phyloP scores from a whole-genome alignment of 2,329 filamentous ascomycete genomes.

The Mollisia scopiformis region DNA sequence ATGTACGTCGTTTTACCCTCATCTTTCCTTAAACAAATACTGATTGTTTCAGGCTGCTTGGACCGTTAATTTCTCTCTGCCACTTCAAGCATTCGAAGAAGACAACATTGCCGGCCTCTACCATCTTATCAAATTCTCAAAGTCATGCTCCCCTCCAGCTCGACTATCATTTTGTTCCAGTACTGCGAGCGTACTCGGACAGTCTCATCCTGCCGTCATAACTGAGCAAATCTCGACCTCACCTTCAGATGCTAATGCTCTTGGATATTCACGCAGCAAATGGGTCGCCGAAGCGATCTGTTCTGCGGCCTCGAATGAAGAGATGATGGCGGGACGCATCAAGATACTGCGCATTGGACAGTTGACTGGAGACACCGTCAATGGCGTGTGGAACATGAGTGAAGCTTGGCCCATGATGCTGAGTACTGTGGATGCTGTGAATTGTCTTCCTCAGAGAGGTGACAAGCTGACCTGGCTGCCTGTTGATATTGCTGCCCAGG shows the following conservation, averaged over 20 bases:
- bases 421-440: conserved; percentile 41
- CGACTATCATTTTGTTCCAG: conserved; percentile 55
- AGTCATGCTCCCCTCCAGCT: conserved; percentile 26
- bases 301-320: conserved; percentile 37
- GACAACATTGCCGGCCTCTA: conserved; percentile 53
- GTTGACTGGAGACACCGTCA: conserved; percentile 45
- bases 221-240: conserved; percentile 45
- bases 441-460: conserved; percentile 44
- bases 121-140: conserved; percentile 51
- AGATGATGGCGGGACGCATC: conserved; percentile 16
- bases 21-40: neutral
- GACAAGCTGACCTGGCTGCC: conserved; percentile 49
- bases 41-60: conserved; percentile 47
- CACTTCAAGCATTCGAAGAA: conserved; percentile 54
- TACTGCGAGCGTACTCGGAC: conserved; percentile 46
- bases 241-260: conserved; percentile 46
- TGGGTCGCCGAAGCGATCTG: conserved; percentile 62
- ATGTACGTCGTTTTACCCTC: conserved; percentile 41
- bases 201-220: conserved; percentile 34
- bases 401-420: conserved; percentile 55
- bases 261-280: conserved; percentile 60
- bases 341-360: conserved; percentile 41
- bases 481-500: conserved; percentile 46
- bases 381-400: conserved; percentile 50
- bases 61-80: conserved; percentile 66